These are phyloP conservation scores for Iodosphaeria phyllophila DNA, from an alignment of 2,329 filamentous ascomycete genomes.

Conservation along the genomic window DNA sequence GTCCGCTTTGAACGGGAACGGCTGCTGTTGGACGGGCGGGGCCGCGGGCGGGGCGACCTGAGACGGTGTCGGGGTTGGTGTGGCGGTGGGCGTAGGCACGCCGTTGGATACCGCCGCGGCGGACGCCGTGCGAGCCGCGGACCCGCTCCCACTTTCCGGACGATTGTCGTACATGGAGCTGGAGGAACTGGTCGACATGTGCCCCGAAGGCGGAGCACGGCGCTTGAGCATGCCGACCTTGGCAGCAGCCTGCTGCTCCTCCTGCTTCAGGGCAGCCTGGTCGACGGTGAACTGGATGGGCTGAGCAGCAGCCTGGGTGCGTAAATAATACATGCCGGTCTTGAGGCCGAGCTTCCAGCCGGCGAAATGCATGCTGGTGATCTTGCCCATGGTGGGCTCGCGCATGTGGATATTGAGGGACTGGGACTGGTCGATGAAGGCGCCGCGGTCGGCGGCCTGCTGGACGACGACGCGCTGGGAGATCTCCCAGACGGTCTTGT, in stretches of 20 bases:
- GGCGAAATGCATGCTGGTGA: conserved; percentile 98
- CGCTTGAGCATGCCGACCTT: conserved; percentile 48
- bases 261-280: conserved; percentile 79
- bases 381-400: conserved; percentile 98
- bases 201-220: conserved; percentile 38
- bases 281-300: conserved; percentile 99
- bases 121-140: conserved; percentile 15
- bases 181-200: conserved; percentile 37
- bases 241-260: conserved; percentile 62
- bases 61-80: conserved; percentile 51
- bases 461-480: conserved; percentile 88
- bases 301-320: conserved; percentile 88
- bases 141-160: conserved; percentile 19
- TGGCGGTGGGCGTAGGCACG: conserved; percentile 49
- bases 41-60: conserved; percentile 24
- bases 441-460: conserved; percentile 96
- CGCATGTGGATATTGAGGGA: conserved; percentile 99
- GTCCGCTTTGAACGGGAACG: conserved; percentile 59
- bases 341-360: conserved; percentile 99
- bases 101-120: conserved; percentile 32
- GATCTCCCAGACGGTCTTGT: conserved; percentile 99
- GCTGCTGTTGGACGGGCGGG: conserved; percentile 41
- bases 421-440: conserved; percentile 97
- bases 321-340: conserved; percentile 99
- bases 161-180: conserved; percentile 46